phyloP scores from a whole-genome alignment of 2,329 filamentous ascomycete genomes.

The Penicillium palitans region DNA sequence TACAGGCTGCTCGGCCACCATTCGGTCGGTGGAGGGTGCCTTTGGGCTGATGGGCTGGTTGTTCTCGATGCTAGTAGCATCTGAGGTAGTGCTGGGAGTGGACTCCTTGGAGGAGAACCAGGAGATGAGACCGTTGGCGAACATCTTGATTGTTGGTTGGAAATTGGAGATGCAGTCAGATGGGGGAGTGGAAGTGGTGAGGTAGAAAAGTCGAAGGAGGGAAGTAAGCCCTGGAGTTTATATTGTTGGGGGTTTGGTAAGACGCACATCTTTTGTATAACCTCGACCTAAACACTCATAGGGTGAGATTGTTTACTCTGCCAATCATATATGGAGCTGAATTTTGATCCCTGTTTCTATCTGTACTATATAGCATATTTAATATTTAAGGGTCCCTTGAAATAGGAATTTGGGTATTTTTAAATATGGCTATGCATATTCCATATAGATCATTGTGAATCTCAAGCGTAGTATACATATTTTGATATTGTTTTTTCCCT shows the following conservation, averaged over 20 bases:
- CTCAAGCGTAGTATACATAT: neutral
- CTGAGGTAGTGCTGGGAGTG: constrained; percentile 19
- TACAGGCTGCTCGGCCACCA: constrained; percentile 29
- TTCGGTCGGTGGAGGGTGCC: constrained; percentile 22
- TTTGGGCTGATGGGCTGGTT: constrained; percentile 30
- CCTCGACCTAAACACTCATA: neutral
- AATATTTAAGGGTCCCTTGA: neutral
- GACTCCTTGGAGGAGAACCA: constrained; percentile 30
- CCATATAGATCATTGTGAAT: neutral
- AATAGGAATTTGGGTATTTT: too few relatives aligned
- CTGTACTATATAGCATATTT: neutral
- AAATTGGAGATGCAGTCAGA: neutral
- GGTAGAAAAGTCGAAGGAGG: neutral
- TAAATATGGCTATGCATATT: neutral
- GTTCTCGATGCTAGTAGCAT: constrained; percentile 25
- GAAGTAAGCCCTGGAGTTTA: neutral
- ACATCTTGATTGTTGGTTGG: constrained; percentile 17
- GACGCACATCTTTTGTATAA: neutral
- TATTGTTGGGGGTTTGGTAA: neutral
- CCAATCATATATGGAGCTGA: neutral
- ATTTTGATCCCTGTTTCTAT: neutral
- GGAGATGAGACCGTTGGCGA: constrained; percentile 22
- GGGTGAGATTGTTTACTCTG: neutral
- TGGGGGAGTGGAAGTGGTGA: neutral
- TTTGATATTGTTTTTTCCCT: neutral